A percentile compares a stretch with the other conserved stretches of the same genome.
Conservation (phyloP, 306 rosid genomes). For the Dryas alaskensis region DNA sequence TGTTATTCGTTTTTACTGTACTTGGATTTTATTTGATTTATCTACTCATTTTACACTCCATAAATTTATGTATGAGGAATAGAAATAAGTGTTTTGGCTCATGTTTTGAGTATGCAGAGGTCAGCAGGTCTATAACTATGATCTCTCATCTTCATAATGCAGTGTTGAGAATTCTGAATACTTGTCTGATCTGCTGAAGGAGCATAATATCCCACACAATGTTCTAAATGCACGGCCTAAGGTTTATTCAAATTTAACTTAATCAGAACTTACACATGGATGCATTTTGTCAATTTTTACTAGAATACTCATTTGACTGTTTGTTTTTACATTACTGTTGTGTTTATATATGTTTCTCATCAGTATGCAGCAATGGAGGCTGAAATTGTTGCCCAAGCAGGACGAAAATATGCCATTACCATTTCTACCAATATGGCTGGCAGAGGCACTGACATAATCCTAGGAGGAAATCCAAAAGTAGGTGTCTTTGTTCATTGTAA, state of each 20-base stretch:
- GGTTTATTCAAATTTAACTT: conserved; percentile 44
- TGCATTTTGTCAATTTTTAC: conserved; percentile 8
- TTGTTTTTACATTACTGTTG: background rate
- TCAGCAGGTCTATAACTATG: conserved; percentile 23
- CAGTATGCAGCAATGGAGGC: conserved; percentile 99
- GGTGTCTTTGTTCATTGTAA: conserved; percentile 26
- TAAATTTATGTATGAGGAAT: background rate
- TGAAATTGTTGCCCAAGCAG: conserved; percentile 93
- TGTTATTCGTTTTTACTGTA: too few species aligned
- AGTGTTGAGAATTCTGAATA: conserved; percentile 94
- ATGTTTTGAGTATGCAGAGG: conserved; percentile 11
- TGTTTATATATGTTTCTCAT: conserved; percentile 12
- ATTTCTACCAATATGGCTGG: conserved; percentile 99
- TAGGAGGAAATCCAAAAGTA: conserved; percentile 99
- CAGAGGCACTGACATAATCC: conserved; percentile 97
- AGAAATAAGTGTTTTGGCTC: conserved; percentile 13
- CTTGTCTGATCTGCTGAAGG: conserved; percentile 76
- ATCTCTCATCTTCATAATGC: conserved; percentile 41
- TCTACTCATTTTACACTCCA: background rate
- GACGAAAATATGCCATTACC: conserved; percentile 88
- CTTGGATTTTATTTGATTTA: background rate
- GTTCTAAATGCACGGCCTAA: conserved; percentile 92
- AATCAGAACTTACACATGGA: conserved; percentile 17
- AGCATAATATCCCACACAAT: conserved; percentile 82
- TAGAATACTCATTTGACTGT: background rate